phyloP scores from a whole-genome alignment of 495 filamentous ascomycete species.

The Pseudotulostoma volvatum region DNA sequence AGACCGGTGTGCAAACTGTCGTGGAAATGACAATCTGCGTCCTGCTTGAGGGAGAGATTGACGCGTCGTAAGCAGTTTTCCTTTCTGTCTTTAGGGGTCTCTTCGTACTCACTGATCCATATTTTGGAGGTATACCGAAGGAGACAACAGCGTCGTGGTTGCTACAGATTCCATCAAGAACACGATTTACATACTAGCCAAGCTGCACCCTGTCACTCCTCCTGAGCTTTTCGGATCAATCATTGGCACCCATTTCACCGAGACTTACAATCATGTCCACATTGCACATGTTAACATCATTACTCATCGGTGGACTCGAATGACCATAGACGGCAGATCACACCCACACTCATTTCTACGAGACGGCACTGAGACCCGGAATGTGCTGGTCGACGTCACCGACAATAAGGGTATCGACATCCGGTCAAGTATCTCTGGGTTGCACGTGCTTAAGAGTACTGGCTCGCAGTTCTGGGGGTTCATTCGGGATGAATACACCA shows the following conservation, averaged over 20 bases:
- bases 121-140: constrained; percentile 58
- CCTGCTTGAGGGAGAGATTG: constrained; percentile 79
- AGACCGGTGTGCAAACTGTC: constrained; percentile 63
- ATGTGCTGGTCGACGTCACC: constrained; percentile 29
- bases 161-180: constrained; percentile 98
- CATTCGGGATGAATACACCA: constrained; percentile 82
- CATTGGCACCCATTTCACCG: constrained; percentile 73
- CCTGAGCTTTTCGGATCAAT: constrained; percentile 84
- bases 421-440: constrained; percentile 50
- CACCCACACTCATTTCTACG: constrained; percentile 95
- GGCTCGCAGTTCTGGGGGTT: constrained; percentile 93
- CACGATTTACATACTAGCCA: constrained; percentile 86
- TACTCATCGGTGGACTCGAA: constrained; percentile 84
- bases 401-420: constrained; percentile 53
- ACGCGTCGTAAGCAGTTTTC: constrained; percentile 48
- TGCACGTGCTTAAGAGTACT: constrained; percentile 93
- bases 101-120: no score
- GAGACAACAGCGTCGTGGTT: constrained; percentile 90
- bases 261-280: constrained; percentile 75
- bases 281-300: constrained; percentile 62
- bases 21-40: constrained; percentile 91
- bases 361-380: constrained; percentile 72
- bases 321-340: constrained; percentile 70
- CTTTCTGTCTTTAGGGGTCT: no score
- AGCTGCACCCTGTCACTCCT: constrained; percentile 81